Evolutionary conservation across 1,284 basidiomycete genomes (phyloP).

Genomic region (Marasmius tenuissimus): DNA sequence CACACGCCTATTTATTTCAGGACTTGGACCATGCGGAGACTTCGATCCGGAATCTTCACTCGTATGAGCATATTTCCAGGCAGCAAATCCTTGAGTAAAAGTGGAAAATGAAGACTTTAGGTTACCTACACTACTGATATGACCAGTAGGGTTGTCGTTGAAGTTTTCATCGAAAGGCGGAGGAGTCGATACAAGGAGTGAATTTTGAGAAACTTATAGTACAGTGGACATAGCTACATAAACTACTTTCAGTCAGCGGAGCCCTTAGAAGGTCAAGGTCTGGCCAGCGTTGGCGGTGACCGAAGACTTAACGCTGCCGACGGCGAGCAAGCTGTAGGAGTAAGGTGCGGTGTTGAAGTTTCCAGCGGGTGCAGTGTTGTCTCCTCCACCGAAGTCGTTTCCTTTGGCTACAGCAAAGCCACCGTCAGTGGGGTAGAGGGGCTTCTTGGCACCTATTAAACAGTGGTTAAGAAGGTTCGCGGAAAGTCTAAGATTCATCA

Average conservation of each 20-base stretch:
- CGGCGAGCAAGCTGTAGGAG: constrained; percentile 31
- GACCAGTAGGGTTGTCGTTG: no score
- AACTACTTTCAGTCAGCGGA: not conserved
- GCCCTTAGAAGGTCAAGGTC: constrained; percentile 35
- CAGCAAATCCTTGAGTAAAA: no score
- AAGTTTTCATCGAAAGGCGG: no score
- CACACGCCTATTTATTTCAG: no score
- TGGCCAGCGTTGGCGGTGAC: constrained; percentile 36
- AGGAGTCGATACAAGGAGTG: no score
- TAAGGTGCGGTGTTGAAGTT: constrained; percentile 38
- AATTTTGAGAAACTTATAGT: no score
- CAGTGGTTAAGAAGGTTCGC: not conserved
- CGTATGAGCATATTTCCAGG: no score
- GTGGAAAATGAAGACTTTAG: no score
- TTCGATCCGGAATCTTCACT: no score
- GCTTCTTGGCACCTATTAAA: constrained; percentile 30
- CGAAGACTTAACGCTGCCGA: constrained; percentile 26
- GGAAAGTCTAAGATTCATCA: not conserved
- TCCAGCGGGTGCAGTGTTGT: constrained; percentile 34
- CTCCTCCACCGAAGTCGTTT: constrained; percentile 31
- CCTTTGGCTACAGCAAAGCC: constrained; percentile 40
- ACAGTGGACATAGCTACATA: not conserved
- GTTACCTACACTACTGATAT: no score
- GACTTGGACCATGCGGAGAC: no score
- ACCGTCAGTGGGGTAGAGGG: constrained; percentile 41